Percentiles rank a stretch among this genome's conserved stretches.
phyloP scores from a whole-genome alignment of 208 protist genomes.

The Strigomonas galati region DNA sequence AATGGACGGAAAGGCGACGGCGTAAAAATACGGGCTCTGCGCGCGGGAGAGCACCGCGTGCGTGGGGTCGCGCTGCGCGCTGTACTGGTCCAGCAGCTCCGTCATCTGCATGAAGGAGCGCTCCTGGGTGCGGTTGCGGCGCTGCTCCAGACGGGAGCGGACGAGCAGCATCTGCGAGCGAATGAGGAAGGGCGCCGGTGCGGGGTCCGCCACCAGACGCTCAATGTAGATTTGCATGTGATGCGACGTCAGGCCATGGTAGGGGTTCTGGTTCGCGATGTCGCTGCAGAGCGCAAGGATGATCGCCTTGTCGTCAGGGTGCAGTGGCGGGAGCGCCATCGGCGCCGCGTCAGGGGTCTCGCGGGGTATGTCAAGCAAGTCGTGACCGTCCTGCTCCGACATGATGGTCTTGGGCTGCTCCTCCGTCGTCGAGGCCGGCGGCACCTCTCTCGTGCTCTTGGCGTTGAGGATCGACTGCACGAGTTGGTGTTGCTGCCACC shows the following conservation, averaged over 20 bases:
- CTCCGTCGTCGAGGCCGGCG: conserved; percentile 22
- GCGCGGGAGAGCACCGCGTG: conserved; percentile 48
- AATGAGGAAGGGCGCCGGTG: conserved; percentile 68
- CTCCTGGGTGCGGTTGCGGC: conserved; percentile 77
- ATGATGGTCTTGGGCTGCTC: conserved; percentile 54
- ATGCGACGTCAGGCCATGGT: conserved; percentile 85
- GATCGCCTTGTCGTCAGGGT: conserved; percentile 84
- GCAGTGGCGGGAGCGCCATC: conserved; percentile 43
- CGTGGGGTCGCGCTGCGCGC: conserved; percentile 40
- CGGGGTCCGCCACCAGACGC: conserved; percentile 74
- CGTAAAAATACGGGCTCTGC: conserved; percentile 77
- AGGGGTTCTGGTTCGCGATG: conserved; percentile 85
- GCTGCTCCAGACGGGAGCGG: conserved; percentile 69
- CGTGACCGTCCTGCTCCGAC: conserved; percentile 79
- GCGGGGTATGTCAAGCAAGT: conserved; percentile 77
- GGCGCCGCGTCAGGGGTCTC: conserved; percentile 39
- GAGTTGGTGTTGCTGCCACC: conserved; percentile 85
- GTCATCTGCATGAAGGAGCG: conserved; percentile 88
- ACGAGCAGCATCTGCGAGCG: conserved; percentile 71
- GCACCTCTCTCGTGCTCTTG: conserved; percentile 29
- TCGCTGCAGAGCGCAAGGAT: conserved; percentile 83
- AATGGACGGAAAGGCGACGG: conserved; percentile 72
- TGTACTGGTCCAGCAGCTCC: conserved; percentile 85
- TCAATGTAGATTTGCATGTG: conserved; percentile 90
- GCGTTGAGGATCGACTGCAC: conserved; percentile 86